These are phyloP conservation scores for Diaporthe nobilis DNA, from an alignment of 2,329 filamentous ascomycete genomes.

Conservation along the genomic window DNA sequence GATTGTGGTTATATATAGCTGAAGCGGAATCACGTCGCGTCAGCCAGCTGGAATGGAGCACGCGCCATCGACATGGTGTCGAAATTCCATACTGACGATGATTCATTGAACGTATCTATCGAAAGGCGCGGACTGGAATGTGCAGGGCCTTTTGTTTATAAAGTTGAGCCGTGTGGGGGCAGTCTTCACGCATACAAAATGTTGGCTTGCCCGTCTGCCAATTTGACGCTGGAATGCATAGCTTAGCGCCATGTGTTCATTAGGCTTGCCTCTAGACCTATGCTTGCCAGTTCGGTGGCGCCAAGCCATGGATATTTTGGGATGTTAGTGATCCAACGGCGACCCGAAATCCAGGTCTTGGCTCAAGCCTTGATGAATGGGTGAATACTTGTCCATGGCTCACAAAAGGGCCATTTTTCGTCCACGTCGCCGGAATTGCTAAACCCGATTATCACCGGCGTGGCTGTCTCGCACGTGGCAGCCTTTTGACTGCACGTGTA, in stretches of 20 bases:
- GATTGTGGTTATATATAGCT: not conserved
- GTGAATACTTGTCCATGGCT: not conserved
- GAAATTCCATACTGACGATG: not conserved
- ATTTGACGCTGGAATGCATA: conserved; percentile 7
- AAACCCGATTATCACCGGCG: conserved; percentile 4
- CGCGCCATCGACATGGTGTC: not conserved
- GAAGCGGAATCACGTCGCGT: not conserved
- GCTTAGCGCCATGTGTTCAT: not conserved
- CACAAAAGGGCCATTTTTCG: not conserved
- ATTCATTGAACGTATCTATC: not conserved
- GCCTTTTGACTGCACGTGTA: not conserved
- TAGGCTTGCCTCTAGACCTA: not conserved
- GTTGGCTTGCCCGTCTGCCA: not conserved
- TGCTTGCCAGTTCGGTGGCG: not conserved
- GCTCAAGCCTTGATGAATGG: not conserved
- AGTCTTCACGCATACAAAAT: not conserved
- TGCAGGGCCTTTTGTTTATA: not conserved
- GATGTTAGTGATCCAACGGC: not conserved
- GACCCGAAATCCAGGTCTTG: not conserved
- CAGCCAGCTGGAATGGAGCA: not conserved
- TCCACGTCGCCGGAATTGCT: not conserved
- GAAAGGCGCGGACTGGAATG: not conserved
- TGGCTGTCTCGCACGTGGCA: conserved; percentile 6
- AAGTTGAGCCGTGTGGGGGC: not conserved
- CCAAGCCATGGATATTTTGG: not conserved